These are phyloP conservation scores for Botrytis squamosa DNA, from an alignment of 2,329 filamentous ascomycete genomes.

Conservation along the genomic window DNA sequence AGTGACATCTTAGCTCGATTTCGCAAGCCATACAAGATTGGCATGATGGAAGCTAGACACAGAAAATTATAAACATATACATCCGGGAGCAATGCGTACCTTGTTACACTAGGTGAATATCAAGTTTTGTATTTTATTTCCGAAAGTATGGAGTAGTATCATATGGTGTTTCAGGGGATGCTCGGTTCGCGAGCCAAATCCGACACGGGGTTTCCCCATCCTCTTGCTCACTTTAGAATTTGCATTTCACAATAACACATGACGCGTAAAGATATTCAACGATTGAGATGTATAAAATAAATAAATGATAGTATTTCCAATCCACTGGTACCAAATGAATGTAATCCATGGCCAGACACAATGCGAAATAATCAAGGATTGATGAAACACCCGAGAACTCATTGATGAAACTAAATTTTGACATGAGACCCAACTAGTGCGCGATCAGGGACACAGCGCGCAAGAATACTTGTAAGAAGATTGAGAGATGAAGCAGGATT, in stretches of 20 bases:
- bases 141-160: not conserved
- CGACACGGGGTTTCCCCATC: not conserved
- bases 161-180: slow-evolving; percentile 7
- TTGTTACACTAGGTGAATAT: not conserved
- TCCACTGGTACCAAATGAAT: not conserved
- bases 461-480: not conserved
- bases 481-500: not conserved
- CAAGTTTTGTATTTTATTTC: not conserved
- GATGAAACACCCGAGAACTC: not conserved
- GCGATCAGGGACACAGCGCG: not conserved
- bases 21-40: not conserved
- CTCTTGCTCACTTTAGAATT: not conserved
- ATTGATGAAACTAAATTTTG: not conserved
- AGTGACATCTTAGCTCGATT: not conserved
- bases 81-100: not conserved
- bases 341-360: not conserved
- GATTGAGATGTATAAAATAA: not conserved
- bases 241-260: not conserved
- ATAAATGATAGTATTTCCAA: not conserved
- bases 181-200: slow-evolving; percentile 7
- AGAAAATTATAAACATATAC: not conserved
- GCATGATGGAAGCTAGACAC: not conserved
- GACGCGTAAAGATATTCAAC: not conserved
- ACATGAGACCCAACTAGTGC: not conserved
- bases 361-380: not conserved